Conservation (phyloP, 352 stramenopile genomes). For the Pythium biforme region DNA sequence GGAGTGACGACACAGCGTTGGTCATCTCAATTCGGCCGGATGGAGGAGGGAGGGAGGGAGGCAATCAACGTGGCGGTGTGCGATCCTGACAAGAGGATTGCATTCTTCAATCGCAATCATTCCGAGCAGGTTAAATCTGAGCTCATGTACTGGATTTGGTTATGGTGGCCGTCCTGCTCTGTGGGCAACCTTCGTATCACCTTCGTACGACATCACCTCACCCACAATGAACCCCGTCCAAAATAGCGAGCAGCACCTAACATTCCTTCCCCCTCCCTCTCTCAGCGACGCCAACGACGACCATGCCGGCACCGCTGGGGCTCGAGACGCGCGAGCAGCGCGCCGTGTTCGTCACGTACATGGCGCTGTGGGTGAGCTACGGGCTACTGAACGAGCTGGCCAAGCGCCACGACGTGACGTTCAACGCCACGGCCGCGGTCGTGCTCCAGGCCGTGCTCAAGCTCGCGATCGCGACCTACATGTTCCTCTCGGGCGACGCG, state of each 20-base stretch:
- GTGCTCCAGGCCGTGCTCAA: slow-evolving; percentile 78
- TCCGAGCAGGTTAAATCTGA: too few species aligned
- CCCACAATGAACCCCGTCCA: background rate
- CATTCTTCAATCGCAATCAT: too few species aligned
- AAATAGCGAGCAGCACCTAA: background rate
- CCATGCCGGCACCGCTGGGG: slow-evolving; percentile 55
- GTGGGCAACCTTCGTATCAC: background rate
- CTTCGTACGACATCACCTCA: slow-evolving; percentile 8
- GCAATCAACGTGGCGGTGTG: too few species aligned
- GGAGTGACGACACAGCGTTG: background rate
- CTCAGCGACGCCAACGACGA: background rate
- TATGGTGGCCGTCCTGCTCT: too few species aligned
- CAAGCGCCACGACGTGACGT: slow-evolving; percentile 61
- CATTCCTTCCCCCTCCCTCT: background rate
- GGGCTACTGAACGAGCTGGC: slow-evolving; percentile 76
- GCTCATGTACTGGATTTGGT: too few species aligned
- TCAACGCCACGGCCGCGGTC: slow-evolving; percentile 75
- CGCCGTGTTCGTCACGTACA: slow-evolving; percentile 78
- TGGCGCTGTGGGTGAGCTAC: slow-evolving; percentile 75
- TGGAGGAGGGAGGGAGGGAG: too few species aligned
- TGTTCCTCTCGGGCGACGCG: slow-evolving; percentile 63
- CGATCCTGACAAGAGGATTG: too few species aligned
- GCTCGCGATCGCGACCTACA: slow-evolving; percentile 59
- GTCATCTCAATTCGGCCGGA: too few species aligned
- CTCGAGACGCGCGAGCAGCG: slow-evolving; percentile 72